phyloP scores from a whole-genome alignment of 2,329 filamentous ascomycete genomes.

The Hymenoscyphus occultus region DNA sequence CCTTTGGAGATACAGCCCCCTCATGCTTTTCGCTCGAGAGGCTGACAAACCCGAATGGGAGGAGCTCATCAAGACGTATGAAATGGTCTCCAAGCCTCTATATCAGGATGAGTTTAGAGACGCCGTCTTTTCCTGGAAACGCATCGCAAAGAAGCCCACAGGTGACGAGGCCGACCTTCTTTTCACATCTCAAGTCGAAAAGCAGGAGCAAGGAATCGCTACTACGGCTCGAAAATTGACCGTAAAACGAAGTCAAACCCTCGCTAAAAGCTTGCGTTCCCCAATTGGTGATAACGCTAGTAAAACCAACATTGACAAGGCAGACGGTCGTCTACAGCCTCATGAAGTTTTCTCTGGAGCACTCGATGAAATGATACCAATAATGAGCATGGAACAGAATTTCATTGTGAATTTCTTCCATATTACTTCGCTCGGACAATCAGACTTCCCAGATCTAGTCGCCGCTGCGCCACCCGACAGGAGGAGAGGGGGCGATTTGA shows the following conservation, averaged over 20 bases:
- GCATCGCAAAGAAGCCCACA: conserved; percentile 68
- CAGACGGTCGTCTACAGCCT: conserved; percentile 64
- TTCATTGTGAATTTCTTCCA: conserved; percentile 98
- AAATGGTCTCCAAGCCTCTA: conserved; percentile 69
- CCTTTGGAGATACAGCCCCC: conserved; percentile 83
- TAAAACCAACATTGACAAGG: conserved; percentile 53
- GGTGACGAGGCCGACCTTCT: conserved; percentile 79
- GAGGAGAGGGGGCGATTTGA: conserved; percentile 70
- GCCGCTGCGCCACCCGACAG: conserved; percentile 61
- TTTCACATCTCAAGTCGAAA: conserved; percentile 82
- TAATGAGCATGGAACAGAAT: conserved; percentile 92
- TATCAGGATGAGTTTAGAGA: conserved; percentile 83
- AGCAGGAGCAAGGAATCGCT: conserved; percentile 76
- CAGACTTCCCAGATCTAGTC: conserved; percentile 82
- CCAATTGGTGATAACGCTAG: conserved; percentile 60
- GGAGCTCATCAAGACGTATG: conserved; percentile 74
- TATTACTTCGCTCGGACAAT: conserved; percentile 75
- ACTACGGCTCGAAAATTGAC: conserved; percentile 84
- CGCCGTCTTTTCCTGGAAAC: conserved; percentile 75
- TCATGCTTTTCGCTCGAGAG: conserved; percentile 86
- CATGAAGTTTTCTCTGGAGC: conserved; percentile 80
- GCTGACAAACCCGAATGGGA: conserved; percentile 81
- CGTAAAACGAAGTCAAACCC: conserved; percentile 87
- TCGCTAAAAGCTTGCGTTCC: conserved; percentile 70
- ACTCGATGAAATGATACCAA: conserved; percentile 75